A percentile compares a stretch with the other conserved stretches of the same genome.
These are phyloP conservation scores for Cytospora leucostoma DNA, from an alignment of 2,329 filamentous ascomycete species.

Conservation along the genomic window DNA sequence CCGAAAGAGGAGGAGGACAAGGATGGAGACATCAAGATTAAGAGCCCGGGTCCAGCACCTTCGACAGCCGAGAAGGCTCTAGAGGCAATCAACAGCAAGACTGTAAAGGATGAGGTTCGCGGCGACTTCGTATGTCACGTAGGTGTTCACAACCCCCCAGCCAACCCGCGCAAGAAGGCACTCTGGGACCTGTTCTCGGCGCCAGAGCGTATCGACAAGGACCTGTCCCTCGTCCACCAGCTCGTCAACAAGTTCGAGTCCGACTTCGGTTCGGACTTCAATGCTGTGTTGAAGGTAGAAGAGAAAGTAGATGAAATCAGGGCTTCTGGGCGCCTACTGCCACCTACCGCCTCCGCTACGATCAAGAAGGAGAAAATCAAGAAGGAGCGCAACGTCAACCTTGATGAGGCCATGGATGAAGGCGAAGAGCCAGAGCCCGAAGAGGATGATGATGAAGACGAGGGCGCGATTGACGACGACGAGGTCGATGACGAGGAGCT, in stretches of 20 bases:
- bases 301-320: constrained; percentile 82
- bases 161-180: constrained; percentile 87
- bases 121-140: constrained; percentile 98
- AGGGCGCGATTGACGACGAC: constrained; percentile 76
- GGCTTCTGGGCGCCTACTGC: constrained; percentile 74
- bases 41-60: constrained; percentile 48
- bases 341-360: constrained; percentile 54
- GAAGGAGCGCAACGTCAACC: constrained; percentile 60
- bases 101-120: constrained; percentile 88
- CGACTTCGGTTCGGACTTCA: constrained; percentile 75
- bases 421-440: constrained; percentile 65
- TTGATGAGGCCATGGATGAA: constrained; percentile 64
- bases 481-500: constrained; percentile 90
- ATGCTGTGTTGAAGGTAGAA: constrained; percentile 79
- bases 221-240: constrained; percentile 79
- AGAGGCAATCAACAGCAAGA: constrained; percentile 95
- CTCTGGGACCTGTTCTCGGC: constrained; percentile 96
- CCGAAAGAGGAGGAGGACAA: constrained; percentile 66
- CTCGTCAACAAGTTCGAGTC: constrained; percentile 82
- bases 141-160: constrained; percentile 88
- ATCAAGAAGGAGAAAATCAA: constrained; percentile 58
- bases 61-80: constrained; percentile 80
- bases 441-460: constrained; percentile 77
- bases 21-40: constrained; percentile 58
- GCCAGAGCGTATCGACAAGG: constrained; percentile 89